Evolutionary conservation across 495 filamentous ascomycete species (phyloP).

Genomic region (Hamigera avellanea): DNA sequence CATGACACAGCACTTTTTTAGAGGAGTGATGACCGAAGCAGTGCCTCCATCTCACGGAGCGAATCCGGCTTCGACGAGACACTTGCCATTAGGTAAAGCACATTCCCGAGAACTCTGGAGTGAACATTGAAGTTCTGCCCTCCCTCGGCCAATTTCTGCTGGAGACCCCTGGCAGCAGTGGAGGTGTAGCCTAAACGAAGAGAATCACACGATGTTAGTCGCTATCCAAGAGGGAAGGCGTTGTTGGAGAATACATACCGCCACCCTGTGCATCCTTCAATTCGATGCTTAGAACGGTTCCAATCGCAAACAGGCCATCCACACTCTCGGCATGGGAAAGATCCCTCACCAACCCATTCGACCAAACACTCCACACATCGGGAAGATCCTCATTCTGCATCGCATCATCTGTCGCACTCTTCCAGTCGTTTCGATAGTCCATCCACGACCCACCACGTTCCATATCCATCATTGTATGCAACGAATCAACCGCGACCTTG

Average conservation of each 20-base stretch:
- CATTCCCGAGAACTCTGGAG: slow-evolving; percentile 63
- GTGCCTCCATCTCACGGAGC: slow-evolving; percentile 33
- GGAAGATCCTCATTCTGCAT: neutral
- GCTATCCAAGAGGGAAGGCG: too few relatives aligned
- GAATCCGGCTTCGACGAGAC: slow-evolving; percentile 43
- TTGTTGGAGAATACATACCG: slow-evolving; percentile 25
- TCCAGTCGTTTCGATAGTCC: slow-evolving; percentile 33
- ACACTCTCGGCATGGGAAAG: slow-evolving; percentile 43
- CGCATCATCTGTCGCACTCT: slow-evolving; percentile 1
- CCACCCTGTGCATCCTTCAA: slow-evolving; percentile 35
- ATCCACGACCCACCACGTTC: slow-evolving; percentile 40
- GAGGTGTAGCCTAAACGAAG: slow-evolving; percentile 49
- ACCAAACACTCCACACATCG: slow-evolving; percentile 60
- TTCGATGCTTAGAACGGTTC: slow-evolving; percentile 56
- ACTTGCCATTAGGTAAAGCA: slow-evolving; percentile 67
- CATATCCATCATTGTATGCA: slow-evolving; percentile 44
- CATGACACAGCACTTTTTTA: too few relatives aligned
- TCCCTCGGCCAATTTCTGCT: slow-evolving; percentile 36
- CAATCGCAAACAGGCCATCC: slow-evolving; percentile 56
- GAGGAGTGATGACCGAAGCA: slow-evolving; percentile 8
- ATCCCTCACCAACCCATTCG: slow-evolving; percentile 37
- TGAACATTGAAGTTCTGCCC: slow-evolving; percentile 47
- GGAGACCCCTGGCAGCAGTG: slow-evolving; percentile 48
- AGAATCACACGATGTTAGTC: slow-evolving; percentile 2
- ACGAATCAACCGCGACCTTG: slow-evolving; percentile 49